These are phyloP conservation scores for Annulohypoxylon stygium DNA, from an alignment of 495 filamentous ascomycete species.

Conservation along the genomic window DNA sequence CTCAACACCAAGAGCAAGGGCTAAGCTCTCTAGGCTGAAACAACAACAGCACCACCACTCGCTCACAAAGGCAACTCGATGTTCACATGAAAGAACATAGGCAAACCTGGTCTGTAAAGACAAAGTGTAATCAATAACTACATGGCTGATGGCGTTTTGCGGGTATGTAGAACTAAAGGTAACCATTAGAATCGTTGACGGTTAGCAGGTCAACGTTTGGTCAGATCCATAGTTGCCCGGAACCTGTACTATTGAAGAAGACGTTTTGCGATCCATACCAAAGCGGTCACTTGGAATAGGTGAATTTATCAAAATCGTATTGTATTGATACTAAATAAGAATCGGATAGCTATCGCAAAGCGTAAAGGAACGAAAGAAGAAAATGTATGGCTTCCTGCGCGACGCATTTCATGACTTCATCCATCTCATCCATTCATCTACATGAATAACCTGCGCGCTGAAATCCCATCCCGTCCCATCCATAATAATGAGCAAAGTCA, in stretches of 20 bases:
- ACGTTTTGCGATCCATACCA: constrained; percentile 19
- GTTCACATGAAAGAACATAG: constrained; percentile 31
- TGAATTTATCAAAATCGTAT: constrained; percentile 26
- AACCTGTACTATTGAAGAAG: constrained; percentile 21
- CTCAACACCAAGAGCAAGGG: constrained; percentile 69
- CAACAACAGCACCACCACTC: neutral
- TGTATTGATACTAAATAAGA: constrained; percentile 40
- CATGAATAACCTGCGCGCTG: constrained; percentile 27
- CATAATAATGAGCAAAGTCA: constrained; percentile 12
- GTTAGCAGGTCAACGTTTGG: constrained; percentile 32
- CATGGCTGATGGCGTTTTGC: constrained; percentile 49
- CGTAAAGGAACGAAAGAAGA: constrained; percentile 40
- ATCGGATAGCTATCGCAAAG: constrained; percentile 33
- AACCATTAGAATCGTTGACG: constrained; percentile 40
- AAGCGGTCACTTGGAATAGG: constrained; percentile 11
- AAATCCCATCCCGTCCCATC: constrained; percentile 18
- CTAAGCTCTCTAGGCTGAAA: constrained; percentile 42
- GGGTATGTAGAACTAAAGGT: constrained; percentile 49
- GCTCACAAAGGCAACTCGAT: constrained; percentile 15
- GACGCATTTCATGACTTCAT: constrained; percentile 44
- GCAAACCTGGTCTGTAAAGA: constrained; percentile 31
- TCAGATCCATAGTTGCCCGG: constrained; percentile 25
- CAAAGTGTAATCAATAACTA: constrained; percentile 51
- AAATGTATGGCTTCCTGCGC: constrained; percentile 35
- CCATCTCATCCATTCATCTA: constrained; percentile 46